Percentiles rank a stretch among this genome's conserved stretches.
Conservation (phyloP, 371 early-diverging fungal species). For the Mucor circinelloides region DNA sequence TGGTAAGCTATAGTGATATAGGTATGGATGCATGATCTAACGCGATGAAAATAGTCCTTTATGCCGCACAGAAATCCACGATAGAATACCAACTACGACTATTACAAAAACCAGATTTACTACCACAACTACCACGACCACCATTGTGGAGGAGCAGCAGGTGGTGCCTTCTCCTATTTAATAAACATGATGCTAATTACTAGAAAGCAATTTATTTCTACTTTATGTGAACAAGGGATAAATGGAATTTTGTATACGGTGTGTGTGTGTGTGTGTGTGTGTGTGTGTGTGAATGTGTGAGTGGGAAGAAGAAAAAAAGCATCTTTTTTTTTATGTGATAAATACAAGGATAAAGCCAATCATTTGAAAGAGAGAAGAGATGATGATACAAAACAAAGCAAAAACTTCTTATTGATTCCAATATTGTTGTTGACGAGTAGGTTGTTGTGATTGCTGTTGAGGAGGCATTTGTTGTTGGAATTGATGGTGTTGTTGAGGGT, state of each 20-base stretch:
- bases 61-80: constrained; percentile 16
- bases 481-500: constrained; percentile 24
- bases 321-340: not conserved
- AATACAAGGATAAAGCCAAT: not conserved
- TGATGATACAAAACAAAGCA: not conserved
- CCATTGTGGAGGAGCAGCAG: not conserved
- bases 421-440: constrained; percentile 29
- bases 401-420: constrained; percentile 25
- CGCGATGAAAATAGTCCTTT: not conserved
- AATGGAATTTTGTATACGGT: not conserved
- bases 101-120: not conserved
- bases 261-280: too few relatives aligned
- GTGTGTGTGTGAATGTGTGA: too few relatives aligned
- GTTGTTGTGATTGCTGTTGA: constrained; percentile 17
- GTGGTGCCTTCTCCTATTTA: constrained; percentile 1
- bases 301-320: not conserved
- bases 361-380: not conserved
- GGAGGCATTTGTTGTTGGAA: constrained; percentile 29
- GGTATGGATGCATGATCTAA: not conserved
- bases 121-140: not conserved
- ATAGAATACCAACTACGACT: constrained; percentile 3
- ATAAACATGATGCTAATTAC: not conserved
- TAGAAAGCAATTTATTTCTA: not conserved
- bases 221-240: not conserved
- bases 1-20: constrained; percentile 30